Base-by-base conservation (phyloP, 345 rosid genomes). In the Salix viminalis region DNA sequence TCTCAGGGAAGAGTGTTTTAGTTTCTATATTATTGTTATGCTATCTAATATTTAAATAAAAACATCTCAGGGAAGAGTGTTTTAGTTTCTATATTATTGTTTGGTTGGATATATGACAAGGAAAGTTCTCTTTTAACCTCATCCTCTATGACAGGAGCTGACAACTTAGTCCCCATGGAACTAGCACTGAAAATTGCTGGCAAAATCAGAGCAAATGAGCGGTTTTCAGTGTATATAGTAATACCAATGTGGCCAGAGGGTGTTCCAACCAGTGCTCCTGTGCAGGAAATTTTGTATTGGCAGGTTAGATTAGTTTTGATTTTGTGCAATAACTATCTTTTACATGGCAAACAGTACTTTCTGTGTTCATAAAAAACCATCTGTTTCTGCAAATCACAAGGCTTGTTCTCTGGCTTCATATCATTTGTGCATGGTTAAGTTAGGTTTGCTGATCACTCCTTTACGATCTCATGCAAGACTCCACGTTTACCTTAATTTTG, bases 201-300 rank as follows among this genome's bases (percentile, higher is more conserved):
- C 77, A 91, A 91, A 85, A 88, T 91, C 42, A 82, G 78, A 6
- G 87, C 82, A 60, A 77, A 86, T 26, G 88, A 91, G 83, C 85
- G 73, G 12, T 91, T 91, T 65, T 67, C 88, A 0, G 93, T 86
- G 32, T 88, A 88, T 77, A 32, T 88, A 61, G 88, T 90, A 73
- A 85, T 91, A 60, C 96, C 91, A 1, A 86, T 89, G 92, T 91
- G 91, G 91, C 92, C 96, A 52, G 91, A 91, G 82, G 96, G 96
- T 46, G 80, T 71, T 18, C 92, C 96, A n/a, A 76, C 73, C 6
- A 90, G 89, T 79, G 78, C 89, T 64, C 56, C 90, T 7, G 87
- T 90, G 74, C 92, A 91, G 76, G 96, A 91, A 81, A 91, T 91
- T 80, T 80, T 91, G 46, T 91, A 76, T 75, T 90, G 91, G 92